These are phyloP conservation scores for Wickerhamomyces bovis DNA, from an alignment of 805 yeast genomes.

Conservation along the genomic window DNA sequence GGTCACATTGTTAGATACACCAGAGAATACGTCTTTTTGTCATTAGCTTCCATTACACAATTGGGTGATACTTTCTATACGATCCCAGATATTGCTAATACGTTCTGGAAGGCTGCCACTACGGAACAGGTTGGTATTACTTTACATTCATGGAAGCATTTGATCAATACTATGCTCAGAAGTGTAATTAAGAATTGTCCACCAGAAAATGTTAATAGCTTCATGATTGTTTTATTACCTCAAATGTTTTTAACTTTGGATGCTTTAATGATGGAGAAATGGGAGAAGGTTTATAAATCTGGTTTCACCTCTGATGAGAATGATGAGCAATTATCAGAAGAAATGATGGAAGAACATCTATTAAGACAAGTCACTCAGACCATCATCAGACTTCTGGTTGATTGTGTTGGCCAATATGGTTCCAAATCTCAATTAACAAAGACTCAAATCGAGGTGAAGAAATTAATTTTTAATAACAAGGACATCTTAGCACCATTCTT, in stretches of 20 bases:
- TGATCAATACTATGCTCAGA: slow-evolving; percentile 83
- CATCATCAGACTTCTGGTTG: slow-evolving; percentile 80
- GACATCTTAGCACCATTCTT: slow-evolving; percentile 73
- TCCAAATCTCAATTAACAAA: slow-evolving; percentile 36
- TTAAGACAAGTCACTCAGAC: slow-evolving; percentile 90
- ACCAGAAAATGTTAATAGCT: slow-evolving; percentile 51
- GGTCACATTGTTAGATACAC: slow-evolving; percentile 96
- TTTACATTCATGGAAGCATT: slow-evolving; percentile 94
- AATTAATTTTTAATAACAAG: slow-evolving; percentile 57
- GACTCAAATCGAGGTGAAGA: slow-evolving; percentile 60
- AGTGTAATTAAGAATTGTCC: slow-evolving; percentile 90
- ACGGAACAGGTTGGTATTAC: slow-evolving; percentile 73
- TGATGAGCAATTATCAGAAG: slow-evolving; percentile 87
- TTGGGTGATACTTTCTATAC: slow-evolving; percentile 85
- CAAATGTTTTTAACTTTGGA: slow-evolving; percentile 69
- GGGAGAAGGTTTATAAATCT: slow-evolving; percentile 60
- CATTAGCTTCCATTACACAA: slow-evolving; percentile 84
- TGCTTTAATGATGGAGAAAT: slow-evolving; percentile 60
- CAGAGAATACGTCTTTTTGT: slow-evolving; percentile 88
- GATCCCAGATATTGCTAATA: slow-evolving; percentile 70
- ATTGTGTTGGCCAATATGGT: slow-evolving; percentile 76
- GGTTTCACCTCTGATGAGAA: slow-evolving; percentile 34
- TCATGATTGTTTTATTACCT: slow-evolving; percentile 76
- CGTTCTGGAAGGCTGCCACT: slow-evolving; percentile 82
- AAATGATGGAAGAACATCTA: slow-evolving; percentile 96